Conservation (phyloP, 2,329 filamentous ascomycete genomes). For the Sporothrix globosa region DNA sequence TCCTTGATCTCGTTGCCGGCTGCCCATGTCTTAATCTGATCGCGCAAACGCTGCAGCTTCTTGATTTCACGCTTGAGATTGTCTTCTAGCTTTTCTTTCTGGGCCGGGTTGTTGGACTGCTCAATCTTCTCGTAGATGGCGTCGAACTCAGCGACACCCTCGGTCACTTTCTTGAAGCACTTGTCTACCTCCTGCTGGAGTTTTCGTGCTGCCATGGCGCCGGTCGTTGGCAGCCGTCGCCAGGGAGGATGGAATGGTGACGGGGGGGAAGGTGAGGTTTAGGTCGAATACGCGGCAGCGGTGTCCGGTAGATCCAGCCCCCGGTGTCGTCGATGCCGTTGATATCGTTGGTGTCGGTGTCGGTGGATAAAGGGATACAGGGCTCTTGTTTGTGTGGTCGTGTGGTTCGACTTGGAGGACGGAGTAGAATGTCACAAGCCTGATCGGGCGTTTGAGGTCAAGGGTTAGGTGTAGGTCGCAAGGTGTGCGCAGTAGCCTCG, state of each 20-base stretch:
- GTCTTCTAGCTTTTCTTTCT: conserved; percentile 98
- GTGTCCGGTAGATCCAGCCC: not conserved
- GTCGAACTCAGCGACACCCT: conserved; percentile 91
- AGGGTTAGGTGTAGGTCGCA: not conserved
- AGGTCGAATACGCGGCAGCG: not conserved
- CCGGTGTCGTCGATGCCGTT: not conserved
- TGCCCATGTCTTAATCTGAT: conserved; percentile 99
- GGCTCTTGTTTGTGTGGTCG: not conserved
- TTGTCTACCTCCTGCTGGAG: conserved; percentile 98
- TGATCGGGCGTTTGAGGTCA: not conserved
- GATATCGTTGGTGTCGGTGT: not conserved
- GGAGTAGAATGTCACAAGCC: not conserved
- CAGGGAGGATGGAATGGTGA: not conserved
- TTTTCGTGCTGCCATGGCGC: conserved; percentile 89
- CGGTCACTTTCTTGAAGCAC: conserved; percentile 97
- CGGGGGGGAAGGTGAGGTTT: not conserved
- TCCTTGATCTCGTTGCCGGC: conserved; percentile 99
- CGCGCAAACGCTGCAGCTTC: conserved; percentile 94
- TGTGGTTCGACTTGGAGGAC: not conserved
- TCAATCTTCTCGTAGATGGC: conserved; percentile 97
- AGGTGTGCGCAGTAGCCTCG: not conserved
- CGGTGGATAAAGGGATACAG: not conserved
- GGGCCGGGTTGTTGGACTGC: conserved; percentile 85
- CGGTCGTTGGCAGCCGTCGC: conserved; percentile 6
- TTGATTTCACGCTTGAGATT: conserved; percentile 99